These are phyloP conservation scores for Boletus subcaerulescens DNA, from an alignment of 768 basidiomycete species.

Conservation along the genomic window DNA sequence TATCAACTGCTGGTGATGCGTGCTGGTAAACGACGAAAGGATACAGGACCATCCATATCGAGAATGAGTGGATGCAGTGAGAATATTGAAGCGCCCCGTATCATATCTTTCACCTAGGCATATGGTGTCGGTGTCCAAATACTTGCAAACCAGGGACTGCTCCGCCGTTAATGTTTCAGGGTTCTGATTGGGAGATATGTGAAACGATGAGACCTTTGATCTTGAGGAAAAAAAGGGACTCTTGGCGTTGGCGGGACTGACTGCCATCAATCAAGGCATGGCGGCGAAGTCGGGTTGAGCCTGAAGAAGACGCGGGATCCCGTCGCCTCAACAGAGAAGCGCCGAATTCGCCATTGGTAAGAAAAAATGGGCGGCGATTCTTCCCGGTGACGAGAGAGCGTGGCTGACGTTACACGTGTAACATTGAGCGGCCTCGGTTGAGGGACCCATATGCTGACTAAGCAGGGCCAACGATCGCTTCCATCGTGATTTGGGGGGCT, in stretches of 20 bases:
- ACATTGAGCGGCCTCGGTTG: slow-evolving; percentile 19
- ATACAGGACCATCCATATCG: background rate
- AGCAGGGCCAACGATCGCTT: slow-evolving; percentile 13
- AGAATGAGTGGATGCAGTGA: background rate
- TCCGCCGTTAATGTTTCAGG: slow-evolving; percentile 1
- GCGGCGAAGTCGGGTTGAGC: background rate
- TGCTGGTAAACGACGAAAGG: background rate
- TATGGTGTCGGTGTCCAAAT: background rate
- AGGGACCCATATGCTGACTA: background rate
- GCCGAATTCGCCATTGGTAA: slow-evolving; percentile 1
- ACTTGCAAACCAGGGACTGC: background rate
- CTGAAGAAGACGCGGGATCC: background rate
- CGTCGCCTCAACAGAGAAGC: background rate
- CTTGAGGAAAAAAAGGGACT: slow-evolving; percentile 1
- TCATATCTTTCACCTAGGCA: background rate
- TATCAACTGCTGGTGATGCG: too few relatives aligned
- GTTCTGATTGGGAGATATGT: slow-evolving; percentile 3
- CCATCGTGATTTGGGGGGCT: background rate
- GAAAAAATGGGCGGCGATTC: background rate
- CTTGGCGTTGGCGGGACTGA: too few relatives aligned
- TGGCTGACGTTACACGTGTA: slow-evolving; percentile 30
- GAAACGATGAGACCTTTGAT: slow-evolving; percentile 7
- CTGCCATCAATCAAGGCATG: background rate
- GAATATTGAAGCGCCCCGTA: background rate
- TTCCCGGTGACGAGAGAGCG: background rate